These are phyloP conservation scores for Lactifluus rugatus DNA, from an alignment of 768 basidiomycete species.

Conservation along the genomic window DNA sequence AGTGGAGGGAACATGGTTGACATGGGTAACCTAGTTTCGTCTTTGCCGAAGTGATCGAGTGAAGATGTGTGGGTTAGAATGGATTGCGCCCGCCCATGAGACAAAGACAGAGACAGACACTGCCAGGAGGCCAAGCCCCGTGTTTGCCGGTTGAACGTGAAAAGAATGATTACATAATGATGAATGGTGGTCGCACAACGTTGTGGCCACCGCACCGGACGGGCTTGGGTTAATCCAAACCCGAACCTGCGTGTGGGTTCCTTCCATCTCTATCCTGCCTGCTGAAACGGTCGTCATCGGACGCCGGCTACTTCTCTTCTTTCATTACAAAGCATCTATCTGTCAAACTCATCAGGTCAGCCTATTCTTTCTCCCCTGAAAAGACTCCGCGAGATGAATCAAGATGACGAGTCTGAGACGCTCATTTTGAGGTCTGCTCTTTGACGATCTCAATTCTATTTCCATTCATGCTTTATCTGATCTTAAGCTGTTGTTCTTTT, in stretches of 20 bases:
- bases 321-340: background rate
- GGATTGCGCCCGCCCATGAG: too few species aligned
- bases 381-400: conserved; percentile 29
- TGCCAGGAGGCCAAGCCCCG: background rate
- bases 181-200: too few species aligned
- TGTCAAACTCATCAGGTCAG: conserved; percentile 3
- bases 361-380: background rate
- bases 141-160: background rate
- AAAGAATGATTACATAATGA: background rate
- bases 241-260: background rate
- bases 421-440: conserved; percentile 31
- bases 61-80: too few species aligned
- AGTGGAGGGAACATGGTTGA: too few species aligned
- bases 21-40: background rate
- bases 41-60: background rate
- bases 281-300: background rate
- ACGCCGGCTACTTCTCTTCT: background rate
- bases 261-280: background rate
- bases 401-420: conserved; percentile 80
- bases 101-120: too few species aligned
- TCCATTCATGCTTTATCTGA: conserved; percentile 96
- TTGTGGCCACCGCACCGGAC: too few species aligned
- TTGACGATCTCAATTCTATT: conserved; percentile 58
- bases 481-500: conserved; percentile 21
- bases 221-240: background rate